Percentiles rank a stretch among this genome's conserved stretches.
These are phyloP conservation scores for Phytophthora pini DNA, from an alignment of 352 stramenopile genomes.

Conservation along the genomic window DNA sequence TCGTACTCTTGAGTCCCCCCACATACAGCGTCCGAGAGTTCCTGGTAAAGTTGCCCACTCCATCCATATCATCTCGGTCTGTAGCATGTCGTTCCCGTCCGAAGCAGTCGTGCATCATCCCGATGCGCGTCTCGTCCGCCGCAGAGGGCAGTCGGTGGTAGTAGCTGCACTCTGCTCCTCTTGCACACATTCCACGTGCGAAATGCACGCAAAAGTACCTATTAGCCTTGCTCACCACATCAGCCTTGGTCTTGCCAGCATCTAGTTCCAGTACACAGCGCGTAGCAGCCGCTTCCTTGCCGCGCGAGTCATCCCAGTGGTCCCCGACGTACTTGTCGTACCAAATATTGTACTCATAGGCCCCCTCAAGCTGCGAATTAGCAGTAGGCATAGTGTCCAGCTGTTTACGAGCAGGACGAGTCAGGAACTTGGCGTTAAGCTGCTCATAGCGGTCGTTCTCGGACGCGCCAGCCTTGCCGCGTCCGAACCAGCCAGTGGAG, in stretches of 20 bases:
- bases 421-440: conserved; percentile 87
- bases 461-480: conserved; percentile 80
- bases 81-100: conserved; percentile 90
- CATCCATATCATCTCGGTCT: conserved; percentile 94
- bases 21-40: conserved; percentile 94
- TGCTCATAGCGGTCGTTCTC: conserved; percentile 81
- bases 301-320: conserved; percentile 86
- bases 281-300: conserved; percentile 87
- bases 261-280: conserved; percentile 88
- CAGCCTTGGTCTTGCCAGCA: conserved; percentile 92
- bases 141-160: conserved; percentile 90
- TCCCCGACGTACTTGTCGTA: conserved; percentile 95
- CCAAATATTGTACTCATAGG: conserved; percentile 97
- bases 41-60: conserved; percentile 91
- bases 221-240: conserved; percentile 86
- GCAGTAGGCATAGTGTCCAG: conserved; percentile 88
- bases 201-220: conserved; percentile 94
- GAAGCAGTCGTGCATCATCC: conserved; percentile 94
- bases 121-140: conserved; percentile 75
- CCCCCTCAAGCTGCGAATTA: conserved; percentile 90
- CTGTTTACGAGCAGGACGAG: conserved; percentile 90
- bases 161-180: conserved; percentile 91
- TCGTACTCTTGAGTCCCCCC: conserved; percentile 75
- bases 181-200: conserved; percentile 90
- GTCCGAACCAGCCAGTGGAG: conserved; percentile 93